Conservation (phyloP, 1,139 yeast genomes). For the Yamadazyma aaseri region DNA sequence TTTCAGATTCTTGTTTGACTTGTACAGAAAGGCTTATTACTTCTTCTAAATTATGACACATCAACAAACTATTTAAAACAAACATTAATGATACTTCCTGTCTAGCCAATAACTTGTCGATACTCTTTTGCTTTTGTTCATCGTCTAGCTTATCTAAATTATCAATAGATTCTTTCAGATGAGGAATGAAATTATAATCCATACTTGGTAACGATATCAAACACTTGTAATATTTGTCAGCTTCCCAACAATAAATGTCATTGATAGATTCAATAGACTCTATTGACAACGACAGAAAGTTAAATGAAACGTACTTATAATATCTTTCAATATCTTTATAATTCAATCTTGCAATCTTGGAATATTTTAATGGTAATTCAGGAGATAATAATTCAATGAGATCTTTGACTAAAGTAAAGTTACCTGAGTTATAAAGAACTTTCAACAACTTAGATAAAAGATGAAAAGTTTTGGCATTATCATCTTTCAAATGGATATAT, state of each 20-base stretch:
- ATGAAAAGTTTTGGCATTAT: background rate
- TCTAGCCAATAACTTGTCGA: conserved; percentile 13
- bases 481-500: background rate
- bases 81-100: conserved; percentile 36
- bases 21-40: conserved; percentile 18
- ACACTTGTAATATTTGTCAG: conserved; percentile 27
- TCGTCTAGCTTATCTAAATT: background rate
- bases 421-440: conserved; percentile 25
- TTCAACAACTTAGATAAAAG: conserved; percentile 20
- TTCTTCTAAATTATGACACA: conserved; percentile 21
- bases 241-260: conserved; percentile 17
- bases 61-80: conserved; percentile 26
- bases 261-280: conserved; percentile 4
- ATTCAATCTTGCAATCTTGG: conserved; percentile 17
- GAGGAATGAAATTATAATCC: conserved; percentile 5
- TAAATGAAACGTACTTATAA: conserved; percentile 34
- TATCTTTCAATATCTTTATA: conserved; percentile 24
- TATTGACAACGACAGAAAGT: conserved; percentile 23
- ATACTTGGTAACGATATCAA: conserved; percentile 12
- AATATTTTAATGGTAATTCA: conserved; percentile 21
- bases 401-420: conserved; percentile 19
- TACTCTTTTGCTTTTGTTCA: background rate
- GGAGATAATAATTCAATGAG: conserved; percentile 20
- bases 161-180: background rate
- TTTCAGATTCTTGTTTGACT: conserved; percentile 4